Evolutionary conservation across 768 basidiomycete species (phyloP), one percentile per base, ranked within the genome.

Genomic region (Lentinus brumalis): DNA sequence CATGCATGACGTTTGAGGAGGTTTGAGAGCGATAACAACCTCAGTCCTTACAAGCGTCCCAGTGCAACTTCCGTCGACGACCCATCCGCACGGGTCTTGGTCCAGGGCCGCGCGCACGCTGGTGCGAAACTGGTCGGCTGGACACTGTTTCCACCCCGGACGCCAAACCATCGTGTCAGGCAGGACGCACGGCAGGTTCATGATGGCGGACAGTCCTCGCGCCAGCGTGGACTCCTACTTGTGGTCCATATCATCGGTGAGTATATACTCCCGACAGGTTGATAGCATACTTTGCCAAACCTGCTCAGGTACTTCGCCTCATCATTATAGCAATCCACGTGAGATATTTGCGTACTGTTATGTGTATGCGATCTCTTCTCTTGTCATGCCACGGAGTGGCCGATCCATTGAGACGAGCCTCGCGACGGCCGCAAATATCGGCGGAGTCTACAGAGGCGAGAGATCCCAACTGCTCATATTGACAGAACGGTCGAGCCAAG

Each of bases 121-220:
- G 4, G 18, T 57, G 14, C 55, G 62, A 42, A 69, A 67, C 47
- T 60, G 66, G 31, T 58, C 66, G 53, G 0, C 15, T 35, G 78
- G 66, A 1, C 71, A 64, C 57, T 61, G 49, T 47, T 66, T 57
- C 84, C 84, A 86, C 5, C 76, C 79, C 5, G 85, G 84, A 35
- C 76, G 57, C 82, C 82, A 86, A 60, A 71, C 74, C 8, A 85
- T 53, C 47, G 32, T 56, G 60, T 88, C 85, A 54, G 87, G 71
- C 9, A 78, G 59, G 21, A 86, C 76, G 62, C 72, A 73, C 4
- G 82, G 81, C 16, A 86, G 63, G 26, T 71, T 69, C 26, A 88
- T 75, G 1, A 78, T 73, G 0, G 50, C 54, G 3, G 82, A 78
- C 12, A 87, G 77, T 50, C 75, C 75, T 3, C 63, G 53, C 0